phyloP scores from a whole-genome alignment of 1,284 basidiomycete genomes.

The Cutaneotrichosporon cyanovorans region DNA sequence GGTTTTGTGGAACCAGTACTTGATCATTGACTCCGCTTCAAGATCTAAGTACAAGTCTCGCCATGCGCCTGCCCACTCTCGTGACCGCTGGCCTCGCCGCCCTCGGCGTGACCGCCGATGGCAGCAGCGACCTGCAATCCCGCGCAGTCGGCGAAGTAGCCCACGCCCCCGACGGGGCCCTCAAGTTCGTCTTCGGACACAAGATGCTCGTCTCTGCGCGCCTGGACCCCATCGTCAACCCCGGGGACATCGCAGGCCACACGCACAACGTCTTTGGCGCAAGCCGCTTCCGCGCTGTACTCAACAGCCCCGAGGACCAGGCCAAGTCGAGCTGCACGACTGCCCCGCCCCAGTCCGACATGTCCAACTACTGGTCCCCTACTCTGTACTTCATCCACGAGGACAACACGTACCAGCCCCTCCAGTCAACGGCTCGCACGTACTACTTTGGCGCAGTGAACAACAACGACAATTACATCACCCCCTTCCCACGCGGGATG shows the following conservation, averaged over 20 bases:
- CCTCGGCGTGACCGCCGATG: too few relatives aligned
- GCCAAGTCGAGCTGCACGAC: conserved; percentile 28
- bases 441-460: conserved; percentile 37
- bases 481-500: conserved; percentile 44
- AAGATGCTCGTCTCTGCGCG: conserved; percentile 7
- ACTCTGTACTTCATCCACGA: conserved; percentile 46
- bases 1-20: too few relatives aligned
- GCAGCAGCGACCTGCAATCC: too few relatives aligned
- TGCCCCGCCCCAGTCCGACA: conserved; percentile 40
- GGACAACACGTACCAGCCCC: conserved; percentile 25
- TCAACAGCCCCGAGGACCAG: conserved; percentile 23
- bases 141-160: too few relatives aligned
- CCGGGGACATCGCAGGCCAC: conserved; percentile 37
- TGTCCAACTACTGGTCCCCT: conserved; percentile 49
- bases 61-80: too few relatives aligned
- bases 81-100: too few relatives aligned
- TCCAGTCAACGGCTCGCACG: conserved; percentile 18
- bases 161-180: too few relatives aligned
- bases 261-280: conserved; percentile 45
- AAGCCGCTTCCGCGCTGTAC: conserved; percentile 24
- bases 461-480: background rate
- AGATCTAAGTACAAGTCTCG: too few relatives aligned
- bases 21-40: too few relatives aligned
- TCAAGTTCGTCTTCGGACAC: too few relatives aligned
- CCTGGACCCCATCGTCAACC: conserved; percentile 44